Evolutionary conservation across 768 basidiomycete genomes (phyloP), one percentile per base, ranked within the genome.

Genomic region (Auricularia heimuer): DNA sequence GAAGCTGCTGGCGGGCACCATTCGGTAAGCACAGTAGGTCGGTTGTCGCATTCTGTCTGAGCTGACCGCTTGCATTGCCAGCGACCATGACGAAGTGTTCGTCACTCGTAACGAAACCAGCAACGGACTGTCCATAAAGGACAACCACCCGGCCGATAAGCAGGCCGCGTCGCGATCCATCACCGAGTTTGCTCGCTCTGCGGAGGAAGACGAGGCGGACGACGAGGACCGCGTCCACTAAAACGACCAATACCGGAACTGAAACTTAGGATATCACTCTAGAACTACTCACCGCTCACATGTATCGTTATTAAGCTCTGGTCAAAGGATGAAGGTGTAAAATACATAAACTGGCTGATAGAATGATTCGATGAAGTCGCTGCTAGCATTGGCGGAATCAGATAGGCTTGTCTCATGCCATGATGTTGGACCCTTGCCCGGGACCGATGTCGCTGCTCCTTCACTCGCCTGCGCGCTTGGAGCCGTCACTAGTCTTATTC

Each of bases 1-100:
- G 73, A 89, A 89, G 72, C 70, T 96, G 70, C 75, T 97, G 67
- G 81, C 81, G 54, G 94, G 94, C 0, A 89, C 87, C 3, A 86
- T 96, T 66, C 77, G 88, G 88, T 88, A 67, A 51, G 29, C 29
- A 29, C 29, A 29, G 73, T 70, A 14, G 21, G 14, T 56, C 45
- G 8, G 29, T 54, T 29, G 29, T 65, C 7, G 33, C 78, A 65
- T 14, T 39, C 18, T 2, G 7, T 33, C 16, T 42, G n/a, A 36
- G 35, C 37, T 44, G 39, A 51, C 35, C 10, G 35, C 47, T 64
- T 51, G 16, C 47, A 24, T 34, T 36, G 45, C 29, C 63, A 84
- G 86, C 70, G 86, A 89, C 68, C 89, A 89, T 0, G 91, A 93
- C 70, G 77, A 72, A 0, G 89, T 88, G 29, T 74, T 76, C 42